A percentile compares a stretch with the other conserved stretches of the same genome.
Evolutionary conservation across 2,329 filamentous ascomycete genomes (phyloP).

Genomic region (Penicillium occitanis): DNA sequence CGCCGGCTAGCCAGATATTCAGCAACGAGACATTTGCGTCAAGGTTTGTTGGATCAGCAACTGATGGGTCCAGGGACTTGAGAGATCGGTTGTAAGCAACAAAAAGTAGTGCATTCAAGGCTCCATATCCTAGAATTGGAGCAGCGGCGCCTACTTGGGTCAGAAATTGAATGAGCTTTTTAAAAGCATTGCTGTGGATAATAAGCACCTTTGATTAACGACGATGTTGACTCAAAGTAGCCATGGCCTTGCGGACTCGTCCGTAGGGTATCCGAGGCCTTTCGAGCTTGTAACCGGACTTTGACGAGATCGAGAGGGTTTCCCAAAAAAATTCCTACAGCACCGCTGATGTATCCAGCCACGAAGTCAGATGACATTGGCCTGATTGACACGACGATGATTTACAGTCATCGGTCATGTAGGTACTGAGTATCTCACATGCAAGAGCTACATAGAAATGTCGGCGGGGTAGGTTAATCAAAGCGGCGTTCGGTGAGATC

Average conservation of each 20-base stretch:
- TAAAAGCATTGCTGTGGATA: background rate
- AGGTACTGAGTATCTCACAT: background rate
- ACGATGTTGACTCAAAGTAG: constrained; percentile 37
- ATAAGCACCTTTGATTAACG: constrained; percentile 41
- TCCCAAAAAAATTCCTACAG: constrained; percentile 80
- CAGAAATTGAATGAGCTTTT: background rate
- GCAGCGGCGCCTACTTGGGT: constrained; percentile 66
- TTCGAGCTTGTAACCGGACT: constrained; percentile 69
- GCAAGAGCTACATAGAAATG: background rate
- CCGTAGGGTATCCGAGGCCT: constrained; percentile 14
- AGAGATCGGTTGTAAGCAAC: constrained; percentile 87
- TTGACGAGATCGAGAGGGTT: constrained; percentile 82
- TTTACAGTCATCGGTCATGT: background rate
- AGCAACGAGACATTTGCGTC: constrained; percentile 52
- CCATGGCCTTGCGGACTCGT: constrained; percentile 23
- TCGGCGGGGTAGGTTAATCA: constrained; percentile 9
- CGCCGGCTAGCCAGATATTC: constrained; percentile 77
- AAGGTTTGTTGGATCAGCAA: constrained; percentile 46
- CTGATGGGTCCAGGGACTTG: constrained; percentile 53
- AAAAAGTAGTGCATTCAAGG: constrained; percentile 86
- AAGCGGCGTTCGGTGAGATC: constrained; percentile 15
- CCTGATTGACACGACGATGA: background rate
- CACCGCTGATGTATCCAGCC: constrained; percentile 87
- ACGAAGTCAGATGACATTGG: constrained; percentile 86
- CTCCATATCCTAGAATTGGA: constrained; percentile 85